phyloP scores from a whole-genome alignment of 306 rosid genomes.

The Vicia villosa region DNA sequence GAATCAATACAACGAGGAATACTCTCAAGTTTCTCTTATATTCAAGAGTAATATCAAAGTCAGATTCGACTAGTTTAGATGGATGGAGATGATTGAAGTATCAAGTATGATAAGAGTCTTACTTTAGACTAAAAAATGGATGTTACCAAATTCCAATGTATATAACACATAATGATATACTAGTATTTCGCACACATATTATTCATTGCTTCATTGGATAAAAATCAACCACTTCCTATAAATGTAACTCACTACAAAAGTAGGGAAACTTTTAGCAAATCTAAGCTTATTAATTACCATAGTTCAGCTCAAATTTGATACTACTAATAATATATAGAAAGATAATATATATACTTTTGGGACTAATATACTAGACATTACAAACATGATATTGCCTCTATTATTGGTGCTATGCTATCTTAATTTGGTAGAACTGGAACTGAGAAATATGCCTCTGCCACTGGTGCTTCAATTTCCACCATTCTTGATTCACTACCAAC shows the following conservation, averaged over 20 bases:
- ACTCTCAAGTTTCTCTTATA: no score
- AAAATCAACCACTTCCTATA: constrained; percentile 7
- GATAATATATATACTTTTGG: constrained; percentile 4
- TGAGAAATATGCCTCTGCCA: constrained; percentile 59
- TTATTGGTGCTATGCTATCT: background rate
- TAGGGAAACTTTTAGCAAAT: constrained; percentile 28
- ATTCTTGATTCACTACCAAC: constrained; percentile 34
- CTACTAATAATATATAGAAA: background rate
- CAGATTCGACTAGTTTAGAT: no score
- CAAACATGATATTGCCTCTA: background rate
- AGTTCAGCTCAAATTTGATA: constrained; percentile 17
- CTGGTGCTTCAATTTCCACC: constrained; percentile 43
- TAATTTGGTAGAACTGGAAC: constrained; percentile 53
- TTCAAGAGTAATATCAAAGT: no score
- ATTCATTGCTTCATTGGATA: background rate
- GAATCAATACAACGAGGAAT: no score
- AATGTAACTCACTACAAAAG: no score
- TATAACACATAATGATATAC: no score
- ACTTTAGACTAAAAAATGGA: no score
- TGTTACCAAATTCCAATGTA: no score
- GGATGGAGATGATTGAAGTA: no score
- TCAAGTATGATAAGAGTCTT: no score
- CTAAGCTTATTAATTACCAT: constrained; percentile 8
- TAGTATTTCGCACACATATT: background rate
- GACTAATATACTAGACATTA: background rate